A percentile compares a stretch with the other conserved stretches of the same genome.
phyloP scores from a whole-genome alignment of 2,329 filamentous ascomycete genomes.

The Hypoxylon sp. region DNA sequence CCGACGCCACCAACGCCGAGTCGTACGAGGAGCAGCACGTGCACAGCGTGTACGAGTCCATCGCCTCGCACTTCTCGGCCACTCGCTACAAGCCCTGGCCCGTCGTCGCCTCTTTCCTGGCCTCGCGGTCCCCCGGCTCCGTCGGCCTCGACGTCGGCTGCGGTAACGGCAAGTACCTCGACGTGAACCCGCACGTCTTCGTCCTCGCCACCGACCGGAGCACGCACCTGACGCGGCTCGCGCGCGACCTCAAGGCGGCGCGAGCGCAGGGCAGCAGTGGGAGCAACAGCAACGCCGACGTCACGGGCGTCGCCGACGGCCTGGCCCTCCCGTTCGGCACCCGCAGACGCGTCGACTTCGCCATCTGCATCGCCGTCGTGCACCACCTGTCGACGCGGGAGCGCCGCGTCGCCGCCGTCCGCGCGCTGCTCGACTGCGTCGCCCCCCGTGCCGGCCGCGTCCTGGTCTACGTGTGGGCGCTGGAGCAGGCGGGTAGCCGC shows the following conservation, averaged over 20 bases:
- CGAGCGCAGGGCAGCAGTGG: constrained; percentile 60
- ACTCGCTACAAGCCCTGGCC: constrained; percentile 90
- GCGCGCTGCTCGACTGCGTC: constrained; percentile 73
- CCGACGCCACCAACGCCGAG: constrained; percentile 49
- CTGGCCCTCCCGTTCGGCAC: constrained; percentile 80
- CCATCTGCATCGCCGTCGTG: constrained; percentile 90
- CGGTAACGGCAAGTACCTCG: constrained; percentile 95
- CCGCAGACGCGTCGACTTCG: constrained; percentile 71
- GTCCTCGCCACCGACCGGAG: constrained; percentile 88
- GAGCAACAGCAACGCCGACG: constrained; percentile 11
- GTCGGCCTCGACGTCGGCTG: constrained; percentile 92
- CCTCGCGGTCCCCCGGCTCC: constrained; percentile 69
- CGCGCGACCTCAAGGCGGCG: constrained; percentile 47
- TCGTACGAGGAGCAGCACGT: constrained; percentile 87
- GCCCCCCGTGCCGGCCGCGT: constrained; percentile 64
- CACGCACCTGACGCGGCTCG: constrained; percentile 61
- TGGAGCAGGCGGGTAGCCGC: constrained; percentile 88
- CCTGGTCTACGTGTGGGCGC: constrained; percentile 91
- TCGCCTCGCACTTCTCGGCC: constrained; percentile 83
- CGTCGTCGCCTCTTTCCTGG: constrained; percentile 81
- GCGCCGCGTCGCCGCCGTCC: constrained; percentile 76
- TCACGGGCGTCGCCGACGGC: constrained; percentile 79
- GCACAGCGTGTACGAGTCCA: constrained; percentile 88
- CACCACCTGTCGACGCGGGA: constrained; percentile 87
- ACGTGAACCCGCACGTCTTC: constrained; percentile 78